These are phyloP conservation scores for Linum tenue DNA, from an alignment of 345 rosid species.

Conservation along the genomic window DNA sequence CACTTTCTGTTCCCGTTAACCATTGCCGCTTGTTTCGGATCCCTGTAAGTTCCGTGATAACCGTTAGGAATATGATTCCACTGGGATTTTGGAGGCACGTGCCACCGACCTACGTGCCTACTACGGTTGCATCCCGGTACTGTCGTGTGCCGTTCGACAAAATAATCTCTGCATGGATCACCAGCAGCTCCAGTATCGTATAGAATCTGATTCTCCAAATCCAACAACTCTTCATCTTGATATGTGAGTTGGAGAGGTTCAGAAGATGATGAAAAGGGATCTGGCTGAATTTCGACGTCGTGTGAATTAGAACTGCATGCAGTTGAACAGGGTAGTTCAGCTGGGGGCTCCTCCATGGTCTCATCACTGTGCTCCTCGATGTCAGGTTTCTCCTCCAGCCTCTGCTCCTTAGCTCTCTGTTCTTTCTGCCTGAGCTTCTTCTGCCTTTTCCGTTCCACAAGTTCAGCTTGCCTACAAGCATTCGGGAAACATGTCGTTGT, in stretches of 20 bases:
- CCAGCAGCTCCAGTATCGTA: conserved; percentile 24
- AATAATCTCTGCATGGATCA: conserved; percentile 25
- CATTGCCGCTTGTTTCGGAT: conserved; percentile 26
- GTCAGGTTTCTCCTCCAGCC: conserved; percentile 27
- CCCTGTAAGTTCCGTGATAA: conserved; percentile 45
- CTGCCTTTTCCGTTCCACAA: conserved; percentile 70
- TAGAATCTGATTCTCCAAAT: conserved; percentile 35
- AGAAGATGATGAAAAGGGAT: conserved; percentile 28
- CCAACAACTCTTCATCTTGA: conserved; percentile 24
- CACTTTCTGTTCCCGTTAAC: conserved; percentile 50
- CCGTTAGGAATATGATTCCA: conserved; percentile 33
- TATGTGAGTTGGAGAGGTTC: conserved; percentile 30
- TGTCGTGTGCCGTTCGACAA: conserved; percentile 21
- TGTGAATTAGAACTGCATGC: conserved; percentile 37
- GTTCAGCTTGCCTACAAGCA: conserved; percentile 56
- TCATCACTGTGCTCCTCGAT: conserved; percentile 33
- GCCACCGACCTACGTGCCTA: conserved; percentile 25
- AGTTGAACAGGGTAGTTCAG: conserved; percentile 35
- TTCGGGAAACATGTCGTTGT: background rate
- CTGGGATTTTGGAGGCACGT: conserved; percentile 34
- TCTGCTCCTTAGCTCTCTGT: conserved; percentile 68
- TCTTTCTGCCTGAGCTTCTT: conserved; percentile 83
- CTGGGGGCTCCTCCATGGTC: conserved; percentile 28
- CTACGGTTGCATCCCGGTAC: conserved; percentile 25
- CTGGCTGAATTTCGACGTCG: conserved; percentile 26